Evolutionary conservation across 225 moss, liverwort and hornwort genomes (phyloP).

Genomic region (Takakia lepidozioides): DNA sequence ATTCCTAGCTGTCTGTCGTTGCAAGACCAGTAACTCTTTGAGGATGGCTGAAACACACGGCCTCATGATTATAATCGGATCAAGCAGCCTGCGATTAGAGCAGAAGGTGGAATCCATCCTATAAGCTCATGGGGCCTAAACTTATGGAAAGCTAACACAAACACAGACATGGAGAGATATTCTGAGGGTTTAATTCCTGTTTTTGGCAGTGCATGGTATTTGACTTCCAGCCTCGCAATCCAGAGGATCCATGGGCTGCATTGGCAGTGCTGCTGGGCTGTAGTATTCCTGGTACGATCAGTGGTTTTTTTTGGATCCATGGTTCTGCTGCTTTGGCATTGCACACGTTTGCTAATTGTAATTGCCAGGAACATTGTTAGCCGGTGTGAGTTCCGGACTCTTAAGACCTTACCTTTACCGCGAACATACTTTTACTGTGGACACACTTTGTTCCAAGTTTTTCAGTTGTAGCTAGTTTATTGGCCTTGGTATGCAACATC

Average conservation of each 20-base stretch:
- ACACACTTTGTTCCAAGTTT: background rate
- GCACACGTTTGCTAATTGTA: too few species aligned
- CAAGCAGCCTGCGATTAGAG: background rate
- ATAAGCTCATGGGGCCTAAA: background rate
- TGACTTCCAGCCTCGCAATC: constrained; percentile 43
- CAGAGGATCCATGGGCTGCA: constrained; percentile 35
- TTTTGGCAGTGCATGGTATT: constrained; percentile 51
- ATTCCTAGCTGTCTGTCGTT: too few species aligned
- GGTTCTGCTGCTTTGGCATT: too few species aligned
- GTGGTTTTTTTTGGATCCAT: background rate
- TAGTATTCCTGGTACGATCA: constrained; percentile 29
- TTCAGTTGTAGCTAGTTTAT: background rate
- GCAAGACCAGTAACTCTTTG: too few species aligned
- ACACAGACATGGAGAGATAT: too few species aligned
- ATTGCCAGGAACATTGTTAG: too few species aligned
- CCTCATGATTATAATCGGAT: background rate
- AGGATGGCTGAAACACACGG: too few species aligned
- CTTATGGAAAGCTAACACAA: background rate
- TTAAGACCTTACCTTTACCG: too few species aligned
- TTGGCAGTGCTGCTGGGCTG: constrained; percentile 37
- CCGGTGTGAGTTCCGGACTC: too few species aligned
- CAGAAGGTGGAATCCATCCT: background rate
- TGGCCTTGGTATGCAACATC: background rate
- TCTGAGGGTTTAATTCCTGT: background rate
- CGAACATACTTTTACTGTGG: background rate